A percentile compares a stretch with the other conserved stretches of the same genome.
Conservation (phyloP, 2,329 filamentous ascomycete species). For the Shiraia sp. region DNA sequence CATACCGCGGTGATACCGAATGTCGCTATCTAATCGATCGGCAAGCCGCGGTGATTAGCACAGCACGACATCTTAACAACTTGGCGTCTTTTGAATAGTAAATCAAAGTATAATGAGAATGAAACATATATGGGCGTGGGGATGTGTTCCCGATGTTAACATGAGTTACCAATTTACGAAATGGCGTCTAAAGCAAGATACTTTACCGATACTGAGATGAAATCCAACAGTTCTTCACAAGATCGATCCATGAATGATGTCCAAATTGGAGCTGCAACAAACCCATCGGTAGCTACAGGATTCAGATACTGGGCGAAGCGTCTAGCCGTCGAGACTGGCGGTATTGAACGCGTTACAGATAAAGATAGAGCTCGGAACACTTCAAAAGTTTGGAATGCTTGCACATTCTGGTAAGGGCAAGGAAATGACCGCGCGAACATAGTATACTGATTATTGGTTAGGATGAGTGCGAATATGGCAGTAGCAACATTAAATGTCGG, state of each 20-base stretch:
- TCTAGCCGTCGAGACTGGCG: slow-evolving; percentile 24
- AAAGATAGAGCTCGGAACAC: slow-evolving; percentile 22
- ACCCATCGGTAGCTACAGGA: neutral
- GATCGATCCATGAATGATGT: slow-evolving; percentile 5
- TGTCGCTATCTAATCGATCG: slow-evolving; percentile 5
- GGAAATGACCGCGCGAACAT: neutral
- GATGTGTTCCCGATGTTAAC: neutral
- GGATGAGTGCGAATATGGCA: slow-evolving; percentile 46
- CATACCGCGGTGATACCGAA: slow-evolving; percentile 11
- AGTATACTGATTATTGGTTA: slow-evolving; percentile 9
- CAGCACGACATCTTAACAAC: slow-evolving; percentile 14
- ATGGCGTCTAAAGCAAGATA: slow-evolving; percentile 12
- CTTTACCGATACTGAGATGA: slow-evolving; percentile 16
- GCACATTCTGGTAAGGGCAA: slow-evolving; percentile 26
- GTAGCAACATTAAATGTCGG: slow-evolving; percentile 43
- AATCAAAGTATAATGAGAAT: slow-evolving; percentile 1
- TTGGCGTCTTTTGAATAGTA: neutral
- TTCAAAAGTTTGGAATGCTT: slow-evolving; percentile 30
- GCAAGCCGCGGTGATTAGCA: slow-evolving; percentile 20
- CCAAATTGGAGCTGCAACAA: slow-evolving; percentile 5
- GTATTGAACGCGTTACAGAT: slow-evolving; percentile 27
- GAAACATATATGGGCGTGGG: slow-evolving; percentile 12
- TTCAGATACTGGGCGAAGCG: slow-evolving; percentile 15
- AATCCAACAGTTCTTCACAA: slow-evolving; percentile 14
- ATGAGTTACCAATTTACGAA: neutral